phyloP scores from a whole-genome alignment of 345 rosid species.

The Streptanthus diversifolius region DNA sequence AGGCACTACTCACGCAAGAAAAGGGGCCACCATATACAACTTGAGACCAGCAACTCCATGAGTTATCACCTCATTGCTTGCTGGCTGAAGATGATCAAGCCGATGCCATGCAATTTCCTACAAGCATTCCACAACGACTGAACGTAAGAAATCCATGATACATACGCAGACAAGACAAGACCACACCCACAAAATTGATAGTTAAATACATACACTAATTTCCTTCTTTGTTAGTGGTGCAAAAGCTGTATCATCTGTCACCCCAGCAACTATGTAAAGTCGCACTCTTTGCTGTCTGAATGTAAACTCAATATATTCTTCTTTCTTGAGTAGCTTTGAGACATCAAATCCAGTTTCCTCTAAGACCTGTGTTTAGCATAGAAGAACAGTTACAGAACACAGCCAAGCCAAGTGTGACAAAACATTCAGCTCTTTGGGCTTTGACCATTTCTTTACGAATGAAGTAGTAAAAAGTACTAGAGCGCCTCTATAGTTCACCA shows the following conservation, averaged over 20 bases:
- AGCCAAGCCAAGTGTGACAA: background rate
- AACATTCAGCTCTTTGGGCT: background rate
- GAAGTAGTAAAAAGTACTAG: background rate
- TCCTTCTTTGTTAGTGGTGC: conserved; percentile 98
- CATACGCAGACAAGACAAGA: conserved; percentile 15
- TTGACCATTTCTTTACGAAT: conserved; percentile 9
- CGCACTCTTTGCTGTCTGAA: conserved; percentile 98
- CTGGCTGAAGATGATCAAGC: conserved; percentile 81
- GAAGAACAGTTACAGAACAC: background rate
- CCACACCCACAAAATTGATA: background rate
- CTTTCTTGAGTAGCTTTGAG: conserved; percentile 70
- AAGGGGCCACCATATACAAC: conserved; percentile 97
- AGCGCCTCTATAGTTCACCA: background rate
- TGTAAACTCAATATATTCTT: conserved; percentile 72
- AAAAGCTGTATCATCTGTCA: conserved; percentile 82
- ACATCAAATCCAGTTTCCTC: conserved; percentile 98
- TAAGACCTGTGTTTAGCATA: conserved; percentile 55
- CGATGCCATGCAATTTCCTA: conserved; percentile 98
- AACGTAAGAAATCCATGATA: conserved; percentile 5
- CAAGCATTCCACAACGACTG: conserved; percentile 23
- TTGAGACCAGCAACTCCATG: conserved; percentile 81
- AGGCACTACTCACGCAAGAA: conserved; percentile 61
- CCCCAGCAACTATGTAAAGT: conserved; percentile 86
- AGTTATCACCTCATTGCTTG: conserved; percentile 73
- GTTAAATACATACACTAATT: conserved; percentile 70